These are phyloP conservation scores for Paracorniculantispora psalliotae DNA, from an alignment of 2,329 filamentous ascomycete genomes.

Conservation along the genomic window DNA sequence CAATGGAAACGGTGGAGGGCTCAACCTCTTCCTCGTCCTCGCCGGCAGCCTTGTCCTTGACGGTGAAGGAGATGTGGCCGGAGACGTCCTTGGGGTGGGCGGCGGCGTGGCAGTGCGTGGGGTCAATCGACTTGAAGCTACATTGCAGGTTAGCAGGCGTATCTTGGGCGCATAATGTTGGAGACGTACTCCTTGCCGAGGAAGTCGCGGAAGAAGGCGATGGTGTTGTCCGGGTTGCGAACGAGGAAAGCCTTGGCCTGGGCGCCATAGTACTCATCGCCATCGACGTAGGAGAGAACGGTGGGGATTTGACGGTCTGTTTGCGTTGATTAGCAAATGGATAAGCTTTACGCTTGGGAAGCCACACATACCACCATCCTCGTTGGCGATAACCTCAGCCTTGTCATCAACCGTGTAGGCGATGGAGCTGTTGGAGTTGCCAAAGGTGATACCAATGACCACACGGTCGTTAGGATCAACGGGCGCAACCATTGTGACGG, in stretches of 20 bases:
- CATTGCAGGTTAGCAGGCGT: constrained; percentile 10
- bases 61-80: no score
- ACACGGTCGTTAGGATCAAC: constrained; percentile 54
- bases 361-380: constrained; percentile 82
- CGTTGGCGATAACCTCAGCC: constrained; percentile 96
- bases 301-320: constrained; percentile 94
- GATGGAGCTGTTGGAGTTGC: constrained; percentile 98
- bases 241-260: constrained; percentile 93
- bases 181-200: constrained; percentile 78
- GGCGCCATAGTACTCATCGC: constrained; percentile 93
- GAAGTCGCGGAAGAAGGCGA: constrained; percentile 94
- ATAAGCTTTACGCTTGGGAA: no score
- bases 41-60: neutral
- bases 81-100: constrained; percentile 73
- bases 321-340: constrained; percentile 11
- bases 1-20: constrained; percentile 39
- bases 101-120: constrained; percentile 88
- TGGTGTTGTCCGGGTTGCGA: constrained; percentile 86
- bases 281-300: constrained; percentile 87
- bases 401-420: constrained; percentile 90
- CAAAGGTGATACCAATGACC: constrained; percentile 94
- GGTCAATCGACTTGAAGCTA: constrained; percentile 91
- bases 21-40: constrained; percentile 42
- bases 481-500: constrained; percentile 40
- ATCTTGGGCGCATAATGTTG: neutral